phyloP scores from a whole-genome alignment of 768 basidiomycete species.

The Serendipita sp. region DNA sequence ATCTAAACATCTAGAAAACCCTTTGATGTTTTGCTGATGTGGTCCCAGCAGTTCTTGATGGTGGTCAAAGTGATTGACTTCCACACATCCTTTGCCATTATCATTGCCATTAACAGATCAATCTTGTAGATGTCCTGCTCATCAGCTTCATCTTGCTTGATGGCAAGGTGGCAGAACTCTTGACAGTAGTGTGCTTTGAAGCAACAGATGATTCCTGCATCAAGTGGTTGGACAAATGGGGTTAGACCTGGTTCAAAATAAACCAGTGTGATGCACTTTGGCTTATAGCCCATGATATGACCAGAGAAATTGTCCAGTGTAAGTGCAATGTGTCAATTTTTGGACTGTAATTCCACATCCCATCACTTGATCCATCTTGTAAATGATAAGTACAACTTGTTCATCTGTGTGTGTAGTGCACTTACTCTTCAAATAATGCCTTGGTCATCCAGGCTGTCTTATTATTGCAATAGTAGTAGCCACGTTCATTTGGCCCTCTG shows the following conservation, averaged over 20 bases:
- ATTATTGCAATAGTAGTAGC: conserved; percentile 25
- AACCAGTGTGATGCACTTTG: conserved; percentile 19
- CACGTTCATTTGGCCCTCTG: conserved; percentile 11
- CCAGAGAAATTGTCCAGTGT: conserved; percentile 23
- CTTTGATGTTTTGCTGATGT: too few species aligned
- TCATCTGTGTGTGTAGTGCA: not conserved
- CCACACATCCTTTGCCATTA: conserved; percentile 22
- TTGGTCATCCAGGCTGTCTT: conserved; percentile 27
- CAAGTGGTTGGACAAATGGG: conserved; percentile 23
- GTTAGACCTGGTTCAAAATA: conserved; percentile 25
- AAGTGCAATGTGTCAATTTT: conserved; percentile 18
- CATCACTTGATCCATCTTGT: conserved; percentile 20
- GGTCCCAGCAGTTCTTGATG: conserved; percentile 25
- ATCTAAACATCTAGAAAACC: too few species aligned
- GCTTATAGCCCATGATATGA: conserved; percentile 18
- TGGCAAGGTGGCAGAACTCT: conserved; percentile 15
- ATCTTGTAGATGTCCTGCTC: conserved; percentile 24
- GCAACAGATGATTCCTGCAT: conserved; percentile 24
- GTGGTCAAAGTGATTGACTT: conserved; percentile 17
- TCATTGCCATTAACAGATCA: conserved; percentile 23
- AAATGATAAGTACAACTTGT: not conserved
- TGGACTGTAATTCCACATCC: conserved; percentile 17
- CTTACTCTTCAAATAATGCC: conserved; percentile 23
- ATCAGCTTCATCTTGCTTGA: conserved; percentile 22
- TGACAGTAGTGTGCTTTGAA: conserved; percentile 24